A percentile compares a stretch with the other conserved stretches of the same genome.
Evolutionary conservation across 2,329 filamentous ascomycete species (phyloP).

Genomic region (Cercospora zeina): DNA sequence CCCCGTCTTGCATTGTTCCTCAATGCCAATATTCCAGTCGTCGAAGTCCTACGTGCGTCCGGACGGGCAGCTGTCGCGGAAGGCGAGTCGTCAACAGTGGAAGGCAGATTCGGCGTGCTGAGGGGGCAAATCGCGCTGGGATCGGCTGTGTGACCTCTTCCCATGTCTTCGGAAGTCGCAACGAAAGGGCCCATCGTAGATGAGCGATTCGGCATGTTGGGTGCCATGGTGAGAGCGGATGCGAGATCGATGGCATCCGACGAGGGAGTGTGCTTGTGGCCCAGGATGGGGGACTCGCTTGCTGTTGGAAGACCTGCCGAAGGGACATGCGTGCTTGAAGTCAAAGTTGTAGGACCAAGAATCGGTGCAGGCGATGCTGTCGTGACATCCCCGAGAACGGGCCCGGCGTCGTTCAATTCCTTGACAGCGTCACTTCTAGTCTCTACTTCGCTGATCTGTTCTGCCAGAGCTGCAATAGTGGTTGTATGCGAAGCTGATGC

Average conservation of each 20-base stretch:
- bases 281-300: not conserved
- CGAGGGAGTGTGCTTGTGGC: not conserved
- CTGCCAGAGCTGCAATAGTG: constrained; percentile 11
- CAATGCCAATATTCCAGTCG: constrained; percentile 8
- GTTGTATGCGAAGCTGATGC: not conserved
- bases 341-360: not conserved
- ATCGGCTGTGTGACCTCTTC: not conserved
- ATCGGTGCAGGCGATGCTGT: too few relatives aligned
- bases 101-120: not conserved
- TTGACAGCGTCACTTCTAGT: constrained; percentile 11
- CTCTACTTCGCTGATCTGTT: constrained; percentile 13
- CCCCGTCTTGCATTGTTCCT: not conserved
- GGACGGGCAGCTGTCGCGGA: not conserved
- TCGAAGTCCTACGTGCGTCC: constrained; percentile 10
- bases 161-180: not conserved
- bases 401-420: constrained; percentile 8
- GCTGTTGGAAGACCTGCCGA: not conserved
- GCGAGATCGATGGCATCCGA: not conserved
- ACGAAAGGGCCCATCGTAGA: not conserved
- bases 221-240: not conserved
- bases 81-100: not conserved
- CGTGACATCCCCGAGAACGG: constrained; percentile 3
- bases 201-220: not conserved
- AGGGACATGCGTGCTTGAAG: constrained; percentile 2
- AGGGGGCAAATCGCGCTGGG: not conserved